Percentiles rank a stretch among this genome's conserved stretches.
Conservation (phyloP, 2,329 filamentous ascomycete genomes). For the Dryadomyces quercus-mongolicae region DNA sequence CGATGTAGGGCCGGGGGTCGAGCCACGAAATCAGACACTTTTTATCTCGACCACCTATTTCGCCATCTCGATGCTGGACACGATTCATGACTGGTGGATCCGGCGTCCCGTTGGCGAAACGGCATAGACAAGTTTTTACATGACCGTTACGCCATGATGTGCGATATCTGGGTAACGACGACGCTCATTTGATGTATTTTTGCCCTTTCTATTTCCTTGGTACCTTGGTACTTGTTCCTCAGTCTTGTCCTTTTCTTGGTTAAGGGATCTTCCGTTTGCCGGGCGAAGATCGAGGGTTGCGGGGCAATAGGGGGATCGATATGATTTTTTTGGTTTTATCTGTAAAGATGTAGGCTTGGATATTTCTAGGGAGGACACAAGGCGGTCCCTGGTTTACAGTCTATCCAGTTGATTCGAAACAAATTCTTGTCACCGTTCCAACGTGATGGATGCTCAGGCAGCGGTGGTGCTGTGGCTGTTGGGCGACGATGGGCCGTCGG, state of each 20-base stretch:
- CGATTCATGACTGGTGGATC: conserved; percentile 15
- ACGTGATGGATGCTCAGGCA: too few relatives aligned
- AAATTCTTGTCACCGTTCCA: too few relatives aligned
- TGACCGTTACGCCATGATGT: background rate
- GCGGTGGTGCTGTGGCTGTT: too few relatives aligned
- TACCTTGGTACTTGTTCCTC: conserved; percentile 4
- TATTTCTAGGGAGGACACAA: too few relatives aligned
- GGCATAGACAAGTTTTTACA: conserved; percentile 1
- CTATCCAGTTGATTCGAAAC: too few relatives aligned
- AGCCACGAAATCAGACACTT: background rate
- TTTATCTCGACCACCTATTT: background rate
- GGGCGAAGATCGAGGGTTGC: background rate
- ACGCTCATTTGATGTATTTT: conserved; percentile 2
- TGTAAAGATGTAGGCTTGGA: too few relatives aligned
- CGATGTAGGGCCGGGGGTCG: background rate
- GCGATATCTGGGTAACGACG: background rate
- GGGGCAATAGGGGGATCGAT: background rate
- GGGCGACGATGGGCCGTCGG: too few relatives aligned
- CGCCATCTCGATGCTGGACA: conserved; percentile 14
- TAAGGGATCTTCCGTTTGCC: background rate
- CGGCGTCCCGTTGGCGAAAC: conserved; percentile 11
- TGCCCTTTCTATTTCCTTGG: background rate
- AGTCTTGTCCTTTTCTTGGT: background rate
- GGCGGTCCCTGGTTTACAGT: too few relatives aligned
- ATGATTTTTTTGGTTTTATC: too few relatives aligned